Evolutionary conservation across 1,139 yeast genomes (phyloP), one percentile per base, ranked within the genome.

Genomic region (Diutina scorzettiae): DNA sequence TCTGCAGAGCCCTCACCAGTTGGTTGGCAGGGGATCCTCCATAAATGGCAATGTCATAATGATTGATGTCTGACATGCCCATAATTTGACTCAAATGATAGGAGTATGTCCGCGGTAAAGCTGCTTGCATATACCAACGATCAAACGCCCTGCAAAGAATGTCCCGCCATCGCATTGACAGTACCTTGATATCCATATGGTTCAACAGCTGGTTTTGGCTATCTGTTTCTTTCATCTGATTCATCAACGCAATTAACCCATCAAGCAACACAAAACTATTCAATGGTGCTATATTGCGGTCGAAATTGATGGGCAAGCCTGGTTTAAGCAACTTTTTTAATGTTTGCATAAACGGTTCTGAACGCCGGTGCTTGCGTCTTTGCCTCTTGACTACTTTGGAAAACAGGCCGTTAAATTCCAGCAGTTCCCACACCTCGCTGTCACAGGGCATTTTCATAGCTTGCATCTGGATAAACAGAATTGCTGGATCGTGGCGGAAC

Each of bases 1-100:
- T 64, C 18, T 64, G 57, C 6, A 76, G 71, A 2, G 86, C 82
- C 43, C 68, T 70, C 24, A 83, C 93, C 55, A 83, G 84, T 78
- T 83, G 81, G 50, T 86, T 72, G 53, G 82, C 77, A 0, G 93
- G 91, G 1, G 87, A 82, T 1, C 96, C 96, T 5, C 89, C 81
- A 55, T 68, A 80, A 7, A 82, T 78, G 43, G 82, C 83, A 44
- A 82, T 73, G 56, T 85, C 95, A 56, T 81, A 78, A 48, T 83
- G 86, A 45, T 82, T 77, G 28, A 82, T 69, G 41, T 83, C 73
- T 1, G 69, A 52, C 51, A 67, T 66, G 52, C 85, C 75, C 28
- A 78, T 73, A 18, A 85, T 75, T 54, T 82, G 91, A 0, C 87
- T 78, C 58, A 83, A 64, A 51, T 82, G 89, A 56, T 78, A 80